A percentile compares a stretch with the other conserved stretches of the same genome.
These are phyloP conservation scores for Saturnispora quitensis DNA, from an alignment of 805 yeast genomes.

Conservation along the genomic window DNA sequence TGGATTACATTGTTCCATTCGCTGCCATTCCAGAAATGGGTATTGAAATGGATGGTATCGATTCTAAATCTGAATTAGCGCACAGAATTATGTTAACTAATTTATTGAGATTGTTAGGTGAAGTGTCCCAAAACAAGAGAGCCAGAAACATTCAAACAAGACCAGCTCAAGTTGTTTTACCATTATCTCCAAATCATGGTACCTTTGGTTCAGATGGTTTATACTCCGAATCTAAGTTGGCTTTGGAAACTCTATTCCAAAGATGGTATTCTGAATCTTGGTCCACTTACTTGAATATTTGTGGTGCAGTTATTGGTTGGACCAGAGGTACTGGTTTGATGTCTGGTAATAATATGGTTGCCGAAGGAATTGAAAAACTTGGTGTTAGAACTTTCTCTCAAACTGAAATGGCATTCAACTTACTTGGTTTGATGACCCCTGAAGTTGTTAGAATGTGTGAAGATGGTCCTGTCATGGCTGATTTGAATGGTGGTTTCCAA, in stretches of 20 bases:
- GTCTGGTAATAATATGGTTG: slow-evolving; percentile 94
- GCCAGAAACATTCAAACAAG: slow-evolving; percentile 77
- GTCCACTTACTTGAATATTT: slow-evolving; percentile 86
- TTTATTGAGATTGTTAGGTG: slow-evolving; percentile 85
- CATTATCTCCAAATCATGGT: slow-evolving; percentile 98
- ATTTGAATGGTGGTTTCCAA: slow-evolving; percentile 97
- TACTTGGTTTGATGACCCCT: slow-evolving; percentile 88
- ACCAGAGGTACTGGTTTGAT: slow-evolving; percentile 99
- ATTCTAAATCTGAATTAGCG: slow-evolving; percentile 93
- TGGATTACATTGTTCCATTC: slow-evolving; percentile 92
- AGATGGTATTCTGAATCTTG: slow-evolving; percentile 98
- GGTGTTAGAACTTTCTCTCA: slow-evolving; percentile 99
- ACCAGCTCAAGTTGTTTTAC: slow-evolving; percentile 96
- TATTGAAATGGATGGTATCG: slow-evolving; percentile 85
- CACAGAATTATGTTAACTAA: slow-evolving; percentile 98
- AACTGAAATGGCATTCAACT: slow-evolving; percentile 98
- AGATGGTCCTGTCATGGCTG: slow-evolving; percentile 93
- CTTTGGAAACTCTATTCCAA: slow-evolving; percentile 93
- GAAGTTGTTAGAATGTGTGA: slow-evolving; percentile 80
- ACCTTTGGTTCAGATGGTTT: slow-evolving; percentile 97
- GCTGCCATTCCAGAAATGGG: slow-evolving; percentile 99
- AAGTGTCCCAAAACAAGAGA: slow-evolving; percentile 75
- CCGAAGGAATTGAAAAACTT: slow-evolving; percentile 90
- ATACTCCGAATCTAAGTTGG: slow-evolving; percentile 94
- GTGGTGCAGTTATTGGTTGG: slow-evolving; percentile 99